Conservation (phyloP, 768 basidiomycete genomes). For the Suillus subaureus region DNA sequence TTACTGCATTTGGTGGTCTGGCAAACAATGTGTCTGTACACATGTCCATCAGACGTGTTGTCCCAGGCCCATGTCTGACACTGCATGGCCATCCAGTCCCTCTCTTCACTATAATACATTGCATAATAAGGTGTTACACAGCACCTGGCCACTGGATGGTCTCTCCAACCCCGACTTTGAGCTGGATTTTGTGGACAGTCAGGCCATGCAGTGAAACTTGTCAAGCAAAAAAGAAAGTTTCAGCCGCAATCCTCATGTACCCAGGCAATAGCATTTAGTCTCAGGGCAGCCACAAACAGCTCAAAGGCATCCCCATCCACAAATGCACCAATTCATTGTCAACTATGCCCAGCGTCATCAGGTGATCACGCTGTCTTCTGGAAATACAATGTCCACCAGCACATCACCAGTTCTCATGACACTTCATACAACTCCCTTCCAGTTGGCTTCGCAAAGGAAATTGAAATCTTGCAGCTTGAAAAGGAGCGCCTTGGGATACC, state of each 20-base stretch:
- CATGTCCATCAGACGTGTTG: background rate
- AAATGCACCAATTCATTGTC: no score
- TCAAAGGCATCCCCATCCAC: no score
- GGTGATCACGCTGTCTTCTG: background rate
- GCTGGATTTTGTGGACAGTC: no score
- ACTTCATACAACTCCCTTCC: background rate
- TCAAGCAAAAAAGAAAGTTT: no score
- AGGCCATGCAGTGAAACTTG: no score
- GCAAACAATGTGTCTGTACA: background rate
- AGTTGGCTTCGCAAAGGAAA: background rate
- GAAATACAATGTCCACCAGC: background rate
- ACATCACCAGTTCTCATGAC: background rate
- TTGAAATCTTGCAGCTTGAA: background rate
- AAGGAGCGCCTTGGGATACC: background rate
- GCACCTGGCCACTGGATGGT: background rate
- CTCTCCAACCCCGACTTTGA: background rate
- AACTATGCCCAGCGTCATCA: no score
- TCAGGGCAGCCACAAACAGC: no score
- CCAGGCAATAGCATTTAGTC: no score
- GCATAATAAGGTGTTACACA: background rate
- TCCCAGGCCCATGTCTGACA: background rate
- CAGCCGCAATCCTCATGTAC: no score
- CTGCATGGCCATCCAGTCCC: background rate
- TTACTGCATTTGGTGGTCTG: background rate
- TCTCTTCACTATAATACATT: background rate